phyloP scores from a whole-genome alignment of 805 yeast species.

The Debaryomyces castellii region DNA sequence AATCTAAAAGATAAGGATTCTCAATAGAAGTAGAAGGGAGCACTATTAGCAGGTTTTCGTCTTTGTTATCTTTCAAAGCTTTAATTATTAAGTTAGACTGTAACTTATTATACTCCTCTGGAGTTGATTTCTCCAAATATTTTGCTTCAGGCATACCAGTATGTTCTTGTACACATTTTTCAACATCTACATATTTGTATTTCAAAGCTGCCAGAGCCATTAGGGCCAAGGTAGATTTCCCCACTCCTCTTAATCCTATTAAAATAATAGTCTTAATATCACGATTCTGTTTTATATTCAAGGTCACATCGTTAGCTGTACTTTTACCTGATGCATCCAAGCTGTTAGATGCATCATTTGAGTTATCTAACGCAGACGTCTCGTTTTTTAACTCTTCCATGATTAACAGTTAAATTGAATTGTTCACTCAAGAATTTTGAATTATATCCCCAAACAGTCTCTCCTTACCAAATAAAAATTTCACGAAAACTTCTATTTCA shows the following conservation, averaged over 20 bases:
- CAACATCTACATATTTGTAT: conserved; percentile 12
- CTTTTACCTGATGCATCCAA: background rate
- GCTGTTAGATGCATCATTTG: background rate
- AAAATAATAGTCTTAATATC: conserved; percentile 4
- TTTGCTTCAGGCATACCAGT: conserved; percentile 12
- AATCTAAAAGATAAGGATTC: conserved; percentile 7
- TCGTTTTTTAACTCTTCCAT: background rate
- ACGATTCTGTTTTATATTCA: background rate
- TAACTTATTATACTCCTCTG: conserved; percentile 8
- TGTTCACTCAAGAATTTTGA: background rate
- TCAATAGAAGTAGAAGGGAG: conserved; percentile 12
- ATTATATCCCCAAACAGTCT: background rate
- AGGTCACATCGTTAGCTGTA: background rate
- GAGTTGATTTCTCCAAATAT: conserved; percentile 8
- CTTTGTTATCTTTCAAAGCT: conserved; percentile 2
- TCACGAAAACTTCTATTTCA: background rate
- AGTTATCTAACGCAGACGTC: background rate
- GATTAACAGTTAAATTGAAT: background rate
- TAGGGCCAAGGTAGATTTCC: conserved; percentile 17
- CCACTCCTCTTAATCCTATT: conserved; percentile 17
- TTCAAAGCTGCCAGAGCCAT: conserved; percentile 16
- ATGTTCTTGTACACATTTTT: conserved; percentile 11
- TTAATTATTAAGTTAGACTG: conserved; percentile 9
- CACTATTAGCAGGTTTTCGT: conserved; percentile 8
- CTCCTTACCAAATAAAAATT: background rate